Conservation (phyloP, 176 grass and related monocot species). For the Bonia amplexicaulis region DNA sequence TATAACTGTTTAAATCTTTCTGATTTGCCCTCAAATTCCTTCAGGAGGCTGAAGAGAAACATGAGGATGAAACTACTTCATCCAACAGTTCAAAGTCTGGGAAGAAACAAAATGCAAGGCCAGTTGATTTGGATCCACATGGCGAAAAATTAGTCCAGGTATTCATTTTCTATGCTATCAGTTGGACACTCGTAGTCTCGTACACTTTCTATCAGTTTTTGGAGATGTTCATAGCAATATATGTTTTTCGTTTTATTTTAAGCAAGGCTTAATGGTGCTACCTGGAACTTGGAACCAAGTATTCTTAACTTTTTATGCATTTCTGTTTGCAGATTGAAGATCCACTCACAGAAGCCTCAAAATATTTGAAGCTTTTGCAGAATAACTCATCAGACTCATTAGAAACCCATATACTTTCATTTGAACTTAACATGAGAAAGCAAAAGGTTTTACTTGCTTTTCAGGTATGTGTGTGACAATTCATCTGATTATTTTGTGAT, state of each 20-base stretch:
- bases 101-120: conserved; percentile 69
- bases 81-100: conserved; percentile 72
- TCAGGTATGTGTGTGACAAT: conserved; percentile 51
- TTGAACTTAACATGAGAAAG: conserved; percentile 96
- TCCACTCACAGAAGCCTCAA: conserved; percentile 78
- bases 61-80: conserved; percentile 66
- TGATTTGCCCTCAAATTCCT: conserved; percentile 27
- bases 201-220: not conserved
- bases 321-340: conserved; percentile 71
- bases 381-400: conserved; percentile 77
- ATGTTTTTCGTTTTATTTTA: not conserved
- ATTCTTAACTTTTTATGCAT: not conserved
- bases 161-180: conserved; percentile 7
- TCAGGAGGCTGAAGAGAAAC: conserved; percentile 96
- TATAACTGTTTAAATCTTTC: not conserved
- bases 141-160: conserved; percentile 95
- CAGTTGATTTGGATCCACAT: conserved; percentile 88
- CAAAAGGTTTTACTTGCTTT: conserved; percentile 95
- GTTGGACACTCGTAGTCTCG: not conserved
- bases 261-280: not conserved
- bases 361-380: conserved; percentile 94
- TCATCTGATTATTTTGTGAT: not conserved
- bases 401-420: conserved; percentile 90
- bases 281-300: not conserved
- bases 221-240: not conserved